These are phyloP conservation scores for Oryza brachyantha DNA, from an alignment of 176 grass and related monocot species.

Conservation along the genomic window DNA sequence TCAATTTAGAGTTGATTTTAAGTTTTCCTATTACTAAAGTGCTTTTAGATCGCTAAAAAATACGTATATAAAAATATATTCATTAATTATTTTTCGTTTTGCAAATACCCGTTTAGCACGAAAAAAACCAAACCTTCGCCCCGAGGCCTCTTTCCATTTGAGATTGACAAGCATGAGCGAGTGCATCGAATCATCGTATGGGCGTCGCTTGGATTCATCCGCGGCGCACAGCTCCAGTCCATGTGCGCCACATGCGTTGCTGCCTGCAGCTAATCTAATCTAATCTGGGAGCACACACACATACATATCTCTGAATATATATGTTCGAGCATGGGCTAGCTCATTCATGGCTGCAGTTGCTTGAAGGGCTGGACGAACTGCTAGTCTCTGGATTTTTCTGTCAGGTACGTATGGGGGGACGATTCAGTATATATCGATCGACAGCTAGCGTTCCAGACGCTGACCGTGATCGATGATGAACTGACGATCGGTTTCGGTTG, in stretches of 20 bases:
- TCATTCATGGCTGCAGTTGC: conserved; percentile 9
- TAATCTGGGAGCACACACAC: neutral
- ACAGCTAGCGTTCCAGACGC: neutral
- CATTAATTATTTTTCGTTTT: too few species aligned
- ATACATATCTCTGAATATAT: too few species aligned
- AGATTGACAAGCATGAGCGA: neutral
- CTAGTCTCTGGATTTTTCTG: neutral
- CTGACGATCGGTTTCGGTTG: neutral
- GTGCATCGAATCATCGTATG: neutral
- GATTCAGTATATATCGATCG: too few species aligned
- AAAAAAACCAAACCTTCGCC: too few species aligned
- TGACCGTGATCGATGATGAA: neutral
- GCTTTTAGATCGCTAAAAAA: too few species aligned
- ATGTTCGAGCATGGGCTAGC: too few species aligned
- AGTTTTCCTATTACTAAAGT: too few species aligned
- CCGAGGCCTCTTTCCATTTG: neutral
- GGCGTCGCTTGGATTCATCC: conserved; percentile 10
- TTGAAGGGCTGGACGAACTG: conserved; percentile 1
- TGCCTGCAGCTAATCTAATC: too few species aligned
- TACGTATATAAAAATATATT: too few species aligned
- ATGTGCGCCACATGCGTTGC: neutral
- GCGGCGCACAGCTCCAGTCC: neutral
- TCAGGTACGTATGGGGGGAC: neutral
- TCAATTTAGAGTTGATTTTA: too few species aligned
- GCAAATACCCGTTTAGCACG: too few species aligned